phyloP scores from a whole-genome alignment of 257 asterid species.

The Ocimum tenuiflorum region DNA sequence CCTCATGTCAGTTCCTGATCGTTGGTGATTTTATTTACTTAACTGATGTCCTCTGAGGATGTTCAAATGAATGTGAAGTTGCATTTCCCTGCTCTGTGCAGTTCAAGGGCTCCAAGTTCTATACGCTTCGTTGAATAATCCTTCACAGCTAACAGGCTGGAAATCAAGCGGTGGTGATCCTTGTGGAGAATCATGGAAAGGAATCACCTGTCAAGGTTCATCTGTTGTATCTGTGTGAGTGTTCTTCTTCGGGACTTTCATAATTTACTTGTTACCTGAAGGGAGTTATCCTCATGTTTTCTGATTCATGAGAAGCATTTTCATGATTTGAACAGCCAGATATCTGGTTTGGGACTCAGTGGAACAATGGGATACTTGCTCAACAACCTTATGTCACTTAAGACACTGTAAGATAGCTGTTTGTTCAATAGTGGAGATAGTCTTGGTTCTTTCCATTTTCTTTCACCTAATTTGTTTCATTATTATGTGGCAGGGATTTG shows the following conservation, averaged over 20 bases:
- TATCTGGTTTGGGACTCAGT: conserved; percentile 68
- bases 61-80: conserved; percentile 16
- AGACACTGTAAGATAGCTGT: conserved; percentile 53
- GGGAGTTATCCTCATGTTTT: conserved; percentile 5
- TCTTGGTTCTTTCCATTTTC: neutral
- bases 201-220: conserved; percentile 71
- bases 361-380: conserved; percentile 91
- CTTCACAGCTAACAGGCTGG: conserved; percentile 79
- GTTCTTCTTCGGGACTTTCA: neutral
- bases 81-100: conserved; percentile 34
- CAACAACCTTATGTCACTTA: conserved; percentile 59
- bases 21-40: neutral
- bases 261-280: neutral
- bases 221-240: conserved; percentile 82
- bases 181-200: conserved; percentile 89
- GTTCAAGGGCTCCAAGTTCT: conserved; percentile 83
- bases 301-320: conserved; percentile 7
- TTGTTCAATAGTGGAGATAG: neutral
- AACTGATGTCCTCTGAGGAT: conserved; percentile 2
- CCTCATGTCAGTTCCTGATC: neutral
- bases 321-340: conserved; percentile 48
- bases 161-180: conserved; percentile 87
- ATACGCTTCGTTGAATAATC: conserved; percentile 66
- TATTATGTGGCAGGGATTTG: conserved; percentile 64
- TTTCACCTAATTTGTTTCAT: neutral